Conservation (phyloP, 208 protist genomes). For the Polymyxa betae region DNA sequence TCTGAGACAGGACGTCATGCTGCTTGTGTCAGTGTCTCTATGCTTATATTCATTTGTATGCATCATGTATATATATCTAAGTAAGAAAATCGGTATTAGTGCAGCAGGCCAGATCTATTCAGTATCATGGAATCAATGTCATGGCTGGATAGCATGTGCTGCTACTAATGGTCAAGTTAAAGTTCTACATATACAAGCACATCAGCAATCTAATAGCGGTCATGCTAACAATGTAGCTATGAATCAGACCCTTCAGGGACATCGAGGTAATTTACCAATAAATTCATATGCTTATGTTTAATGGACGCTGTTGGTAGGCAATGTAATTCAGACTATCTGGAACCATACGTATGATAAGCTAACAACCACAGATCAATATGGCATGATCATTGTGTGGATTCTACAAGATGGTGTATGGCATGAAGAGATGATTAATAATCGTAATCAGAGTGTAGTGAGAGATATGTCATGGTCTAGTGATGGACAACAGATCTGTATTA, state of each 20-base stretch:
- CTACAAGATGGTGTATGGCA: conserved; percentile 93
- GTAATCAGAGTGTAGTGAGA: conserved; percentile 86
- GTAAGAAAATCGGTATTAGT: conserved; percentile 92
- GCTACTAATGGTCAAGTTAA: conserved; percentile 91
- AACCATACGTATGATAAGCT: conserved; percentile 93
- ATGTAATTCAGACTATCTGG: conserved; percentile 73
- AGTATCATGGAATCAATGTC: conserved; percentile 88
- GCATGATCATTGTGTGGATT: conserved; percentile 94
- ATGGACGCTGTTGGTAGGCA: neutral
- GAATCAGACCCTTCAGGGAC: conserved; percentile 92
- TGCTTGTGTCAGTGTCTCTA: too few relatives aligned
- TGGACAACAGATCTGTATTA: conserved; percentile 92
- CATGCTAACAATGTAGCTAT: conserved; percentile 86
- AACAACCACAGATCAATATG: conserved; percentile 87
- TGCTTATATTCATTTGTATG: neutral
- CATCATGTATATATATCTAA: conserved; percentile 90
- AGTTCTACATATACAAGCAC: conserved; percentile 88
- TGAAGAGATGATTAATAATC: conserved; percentile 97
- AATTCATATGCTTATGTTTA: neutral
- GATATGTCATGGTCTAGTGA: conserved; percentile 88
- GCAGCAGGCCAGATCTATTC: conserved; percentile 82
- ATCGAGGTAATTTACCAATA: conserved; percentile 77
- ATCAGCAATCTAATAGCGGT: conserved; percentile 67
- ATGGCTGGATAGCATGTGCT: conserved; percentile 93
- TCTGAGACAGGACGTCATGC: too few relatives aligned